Evolutionary conservation across 352 stramenopile species (phyloP).

Genomic region (Globisporangium mamillatum): DNA sequence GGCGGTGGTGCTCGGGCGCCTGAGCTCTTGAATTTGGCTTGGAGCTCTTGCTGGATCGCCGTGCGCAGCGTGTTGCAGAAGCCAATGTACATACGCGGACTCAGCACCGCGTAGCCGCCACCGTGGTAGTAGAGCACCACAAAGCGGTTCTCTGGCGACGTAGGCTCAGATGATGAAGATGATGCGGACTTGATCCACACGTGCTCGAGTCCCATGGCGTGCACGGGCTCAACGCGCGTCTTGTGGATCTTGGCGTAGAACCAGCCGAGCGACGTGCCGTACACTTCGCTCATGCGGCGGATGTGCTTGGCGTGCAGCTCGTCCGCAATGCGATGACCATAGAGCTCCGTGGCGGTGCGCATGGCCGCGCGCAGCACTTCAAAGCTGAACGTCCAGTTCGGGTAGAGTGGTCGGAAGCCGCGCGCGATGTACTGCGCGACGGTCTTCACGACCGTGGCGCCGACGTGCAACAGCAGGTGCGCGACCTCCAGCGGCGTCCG

Average conservation of each 20-base stretch:
- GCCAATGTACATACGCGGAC: constrained; percentile 39
- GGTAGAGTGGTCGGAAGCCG: constrained; percentile 26
- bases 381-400: constrained; percentile 34
- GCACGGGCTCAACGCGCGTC: constrained; percentile 22
- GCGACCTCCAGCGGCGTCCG: constrained; percentile 12
- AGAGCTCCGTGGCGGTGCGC: constrained; percentile 21
- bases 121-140: constrained; percentile 33
- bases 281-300: constrained; percentile 21
- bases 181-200: constrained; percentile 24
- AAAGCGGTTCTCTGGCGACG: neutral
- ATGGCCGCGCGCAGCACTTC: constrained; percentile 26
- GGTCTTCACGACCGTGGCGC: neutral
- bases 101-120: constrained; percentile 40
- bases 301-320: constrained; percentile 19
- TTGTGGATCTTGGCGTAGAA: constrained; percentile 23
- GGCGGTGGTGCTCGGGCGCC: neutral
- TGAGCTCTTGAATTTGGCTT: neutral
- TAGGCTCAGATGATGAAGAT: neutral
- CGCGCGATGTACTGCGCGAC: constrained; percentile 8
- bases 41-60: constrained; percentile 23
- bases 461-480: constrained; percentile 9
- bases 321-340: constrained; percentile 24
- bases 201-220: constrained; percentile 34
- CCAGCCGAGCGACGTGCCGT: constrained; percentile 25
- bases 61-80: constrained; percentile 29